Percentiles rank a stretch among this genome's conserved stretches.
Evolutionary conservation across 1,284 basidiomycete species (phyloP).

Genomic region (Trametes polyzona): DNA sequence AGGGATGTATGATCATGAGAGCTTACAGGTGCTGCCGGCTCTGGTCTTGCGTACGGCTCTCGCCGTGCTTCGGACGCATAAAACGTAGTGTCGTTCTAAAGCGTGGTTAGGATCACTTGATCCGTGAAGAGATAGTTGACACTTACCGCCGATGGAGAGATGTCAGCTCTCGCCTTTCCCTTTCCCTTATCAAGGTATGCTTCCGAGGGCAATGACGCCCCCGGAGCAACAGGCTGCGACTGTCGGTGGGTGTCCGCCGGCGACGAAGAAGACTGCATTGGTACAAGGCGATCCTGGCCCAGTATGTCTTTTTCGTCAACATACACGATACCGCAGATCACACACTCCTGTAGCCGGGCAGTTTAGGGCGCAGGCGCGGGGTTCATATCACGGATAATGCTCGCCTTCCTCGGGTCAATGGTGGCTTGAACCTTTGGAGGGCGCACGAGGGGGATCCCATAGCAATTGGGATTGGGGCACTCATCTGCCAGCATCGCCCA

Average conservation of each 20-base stretch:
- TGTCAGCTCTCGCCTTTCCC: background rate
- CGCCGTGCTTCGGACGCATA: slow-evolving; percentile 12
- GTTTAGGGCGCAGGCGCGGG: background rate
- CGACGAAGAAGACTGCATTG: slow-evolving; percentile 24
- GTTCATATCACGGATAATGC: slow-evolving; percentile 18
- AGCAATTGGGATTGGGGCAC: slow-evolving; percentile 68
- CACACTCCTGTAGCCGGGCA: slow-evolving; percentile 64
- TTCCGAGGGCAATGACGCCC: background rate
- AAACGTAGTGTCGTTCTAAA: background rate
- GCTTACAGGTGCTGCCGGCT: slow-evolving; percentile 9
- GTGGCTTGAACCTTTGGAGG: slow-evolving; percentile 66
- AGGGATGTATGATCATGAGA: background rate
- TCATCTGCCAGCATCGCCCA: slow-evolving; percentile 87
- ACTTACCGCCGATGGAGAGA: slow-evolving; percentile 1
- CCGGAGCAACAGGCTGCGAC: background rate
- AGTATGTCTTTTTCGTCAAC: slow-evolving; percentile 53
- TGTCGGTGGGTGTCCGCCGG: slow-evolving; percentile 6
- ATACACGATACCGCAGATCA: slow-evolving; percentile 70
- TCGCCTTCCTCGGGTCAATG: slow-evolving; percentile 67
- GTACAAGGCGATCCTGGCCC: slow-evolving; percentile 53
- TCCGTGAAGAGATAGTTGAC: background rate
- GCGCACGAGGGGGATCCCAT: slow-evolving; percentile 74
- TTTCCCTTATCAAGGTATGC: slow-evolving; percentile 13
- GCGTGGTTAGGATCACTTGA: background rate
- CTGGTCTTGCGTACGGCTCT: background rate